Evolutionary conservation across 2,329 filamentous ascomycete species (phyloP).

Genomic region (Conoideocrella luteorostrata): DNA sequence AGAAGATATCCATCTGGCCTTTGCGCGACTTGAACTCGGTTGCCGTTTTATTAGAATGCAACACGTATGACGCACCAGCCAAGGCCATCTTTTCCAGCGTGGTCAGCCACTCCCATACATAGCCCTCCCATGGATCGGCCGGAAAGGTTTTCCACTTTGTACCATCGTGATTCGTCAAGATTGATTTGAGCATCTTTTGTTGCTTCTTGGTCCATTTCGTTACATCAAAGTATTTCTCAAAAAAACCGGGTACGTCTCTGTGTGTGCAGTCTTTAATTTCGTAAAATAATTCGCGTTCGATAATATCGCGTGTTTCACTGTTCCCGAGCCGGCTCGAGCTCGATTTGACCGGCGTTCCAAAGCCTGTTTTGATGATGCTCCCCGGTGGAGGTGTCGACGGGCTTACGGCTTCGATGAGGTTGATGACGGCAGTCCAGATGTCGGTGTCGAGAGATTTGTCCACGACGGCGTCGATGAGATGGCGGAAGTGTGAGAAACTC

Average conservation of each 20-base stretch:
- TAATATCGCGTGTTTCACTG: neutral
- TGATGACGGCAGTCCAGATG: slow-evolving; percentile 5
- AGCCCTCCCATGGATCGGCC: neutral
- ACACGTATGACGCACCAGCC: slow-evolving; percentile 1
- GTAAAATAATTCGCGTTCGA: neutral
- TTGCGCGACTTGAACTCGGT: too few relatives aligned
- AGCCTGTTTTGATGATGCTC: neutral
- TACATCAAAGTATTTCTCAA: slow-evolving; percentile 8
- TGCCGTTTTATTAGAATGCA: neutral
- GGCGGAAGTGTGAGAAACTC: slow-evolving; percentile 1
- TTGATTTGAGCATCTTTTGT: slow-evolving; percentile 7
- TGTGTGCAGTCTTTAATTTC: slow-evolving; percentile 4
- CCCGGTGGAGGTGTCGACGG: neutral
- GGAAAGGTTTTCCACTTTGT: slow-evolving; percentile 5
- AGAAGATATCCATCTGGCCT: slow-evolving; percentile 8
- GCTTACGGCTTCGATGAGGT: slow-evolving; percentile 1
- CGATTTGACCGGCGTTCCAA: neutral
- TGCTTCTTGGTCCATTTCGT: slow-evolving; percentile 7
- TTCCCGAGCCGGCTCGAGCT: neutral
- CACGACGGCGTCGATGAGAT: slow-evolving; percentile 4
- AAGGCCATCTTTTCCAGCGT: slow-evolving; percentile 6
- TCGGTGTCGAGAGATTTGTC: slow-evolving; percentile 4
- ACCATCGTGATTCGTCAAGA: slow-evolving; percentile 6
- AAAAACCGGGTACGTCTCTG: slow-evolving; percentile 7
- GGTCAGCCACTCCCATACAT: slow-evolving; percentile 7